phyloP scores from a whole-genome alignment of 2,329 filamentous ascomycete species.

The Xylariaceae sp. region DNA sequence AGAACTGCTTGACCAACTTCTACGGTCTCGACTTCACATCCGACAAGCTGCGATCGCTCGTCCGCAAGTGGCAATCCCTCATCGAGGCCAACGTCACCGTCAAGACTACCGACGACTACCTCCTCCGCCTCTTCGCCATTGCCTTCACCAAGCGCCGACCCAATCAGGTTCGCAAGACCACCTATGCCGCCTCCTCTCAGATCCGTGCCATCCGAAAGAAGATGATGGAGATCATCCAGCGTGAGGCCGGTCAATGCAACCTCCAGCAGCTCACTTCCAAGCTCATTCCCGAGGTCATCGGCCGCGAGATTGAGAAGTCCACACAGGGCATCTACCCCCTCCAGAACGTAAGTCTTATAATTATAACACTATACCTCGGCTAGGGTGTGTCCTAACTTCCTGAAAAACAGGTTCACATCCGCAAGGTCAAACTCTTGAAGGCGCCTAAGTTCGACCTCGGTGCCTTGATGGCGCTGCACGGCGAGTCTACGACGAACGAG shows the following conservation, averaged over 20 bases:
- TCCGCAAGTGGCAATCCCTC: constrained; percentile 99
- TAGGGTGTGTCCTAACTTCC: too few species aligned
- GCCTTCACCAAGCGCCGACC: constrained; percentile 98
- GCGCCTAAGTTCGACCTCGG: constrained; percentile 98
- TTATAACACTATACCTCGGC: background rate
- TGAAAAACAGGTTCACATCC: constrained; percentile 99
- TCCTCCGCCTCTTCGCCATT: constrained; percentile 97
- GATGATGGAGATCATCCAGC: constrained; percentile 99
- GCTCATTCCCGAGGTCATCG: constrained; percentile 98
- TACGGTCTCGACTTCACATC: constrained; percentile 99
- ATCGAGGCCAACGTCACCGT: constrained; percentile 99
- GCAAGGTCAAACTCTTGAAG: constrained; percentile 99
- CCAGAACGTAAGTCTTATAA: constrained; percentile 75
- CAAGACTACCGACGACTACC: constrained; percentile 99
- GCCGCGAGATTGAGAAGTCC: constrained; percentile 98
- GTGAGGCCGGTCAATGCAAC: constrained; percentile 91
- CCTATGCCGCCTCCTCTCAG: constrained; percentile 94
- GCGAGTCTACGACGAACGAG: constrained; percentile 94
- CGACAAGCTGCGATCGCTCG: constrained; percentile 98
- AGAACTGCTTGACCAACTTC: constrained; percentile 99
- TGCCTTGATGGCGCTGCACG: constrained; percentile 91
- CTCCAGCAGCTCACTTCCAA: constrained; percentile 96
- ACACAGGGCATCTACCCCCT: constrained; percentile 99
- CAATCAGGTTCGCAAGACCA: constrained; percentile 99
- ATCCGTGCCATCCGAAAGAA: constrained; percentile 98